Evolutionary conservation across 1,284 basidiomycete species (phyloP).

Genomic region (Phlebopus sp.): DNA sequence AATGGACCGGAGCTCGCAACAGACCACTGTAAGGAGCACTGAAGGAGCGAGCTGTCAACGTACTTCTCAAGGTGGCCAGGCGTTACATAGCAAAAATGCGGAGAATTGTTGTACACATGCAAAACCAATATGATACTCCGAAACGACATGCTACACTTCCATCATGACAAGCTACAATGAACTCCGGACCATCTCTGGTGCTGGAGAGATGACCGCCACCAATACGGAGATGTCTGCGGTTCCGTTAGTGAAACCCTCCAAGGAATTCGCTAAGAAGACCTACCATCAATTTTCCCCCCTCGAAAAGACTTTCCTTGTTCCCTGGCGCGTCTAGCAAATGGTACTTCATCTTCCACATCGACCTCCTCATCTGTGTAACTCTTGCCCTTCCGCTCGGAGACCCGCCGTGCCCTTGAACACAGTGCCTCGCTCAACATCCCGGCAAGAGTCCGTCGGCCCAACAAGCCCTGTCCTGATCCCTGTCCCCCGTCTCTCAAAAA

Average conservation of each 20-base stretch:
- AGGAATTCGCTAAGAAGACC: slow-evolving; percentile 21
- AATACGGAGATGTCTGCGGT: slow-evolving; percentile 62
- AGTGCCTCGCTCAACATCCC: slow-evolving; percentile 69
- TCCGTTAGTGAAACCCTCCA: slow-evolving; percentile 2
- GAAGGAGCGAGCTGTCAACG: too few species aligned
- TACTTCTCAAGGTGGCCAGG: too few species aligned
- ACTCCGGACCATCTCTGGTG: slow-evolving; percentile 24
- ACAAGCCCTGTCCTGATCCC: slow-evolving; percentile 25
- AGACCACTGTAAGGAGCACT: too few species aligned
- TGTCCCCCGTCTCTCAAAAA: slow-evolving; percentile 31
- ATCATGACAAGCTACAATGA: slow-evolving; percentile 12
- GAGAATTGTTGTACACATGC: slow-evolving; percentile 23
- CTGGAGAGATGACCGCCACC: slow-evolving; percentile 57
- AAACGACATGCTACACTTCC: not conserved
- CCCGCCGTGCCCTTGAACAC: slow-evolving; percentile 63
- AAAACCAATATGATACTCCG: slow-evolving; percentile 8
- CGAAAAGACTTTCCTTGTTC: slow-evolving; percentile 59
- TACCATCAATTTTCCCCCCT: slow-evolving; percentile 78
- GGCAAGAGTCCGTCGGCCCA: slow-evolving; percentile 55
- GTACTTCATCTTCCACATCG: slow-evolving; percentile 50
- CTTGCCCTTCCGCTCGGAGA: slow-evolving; percentile 45
- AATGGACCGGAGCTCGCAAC: too few species aligned
- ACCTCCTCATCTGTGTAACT: slow-evolving; percentile 22
- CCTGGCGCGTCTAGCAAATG: slow-evolving; percentile 65
- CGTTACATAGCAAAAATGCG: too few species aligned